Conservation (phyloP, 495 filamentous ascomycete species). For the Neohortaea acidophila region DNA sequence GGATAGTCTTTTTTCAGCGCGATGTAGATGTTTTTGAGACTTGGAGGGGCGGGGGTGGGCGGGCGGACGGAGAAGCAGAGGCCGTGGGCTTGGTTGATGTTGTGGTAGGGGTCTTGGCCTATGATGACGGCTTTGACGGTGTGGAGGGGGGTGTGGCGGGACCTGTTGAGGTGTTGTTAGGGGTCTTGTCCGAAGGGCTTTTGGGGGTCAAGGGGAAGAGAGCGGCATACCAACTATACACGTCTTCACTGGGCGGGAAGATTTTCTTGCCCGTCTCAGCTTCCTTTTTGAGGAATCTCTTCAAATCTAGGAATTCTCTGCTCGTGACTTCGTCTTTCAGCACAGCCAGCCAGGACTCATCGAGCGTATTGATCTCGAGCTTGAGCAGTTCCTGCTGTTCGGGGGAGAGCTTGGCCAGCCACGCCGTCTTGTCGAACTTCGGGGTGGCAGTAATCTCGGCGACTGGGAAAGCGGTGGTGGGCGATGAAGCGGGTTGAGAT, state of each 20-base stretch:
- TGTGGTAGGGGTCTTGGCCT: constrained; percentile 96
- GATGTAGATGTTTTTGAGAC: constrained; percentile 81
- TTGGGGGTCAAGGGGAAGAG: constrained; percentile 13
- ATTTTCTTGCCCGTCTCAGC: constrained; percentile 53
- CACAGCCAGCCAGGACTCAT: constrained; percentile 77
- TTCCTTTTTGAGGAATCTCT: constrained; percentile 73
- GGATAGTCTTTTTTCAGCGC: constrained; percentile 79
- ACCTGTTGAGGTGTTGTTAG: constrained; percentile 41
- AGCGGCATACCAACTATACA: constrained; percentile 99
- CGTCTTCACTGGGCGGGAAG: constrained; percentile 72
- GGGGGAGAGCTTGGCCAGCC: constrained; percentile 57
- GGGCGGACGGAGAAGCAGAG: constrained; percentile 87
- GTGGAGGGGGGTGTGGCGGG: constrained; percentile 73
- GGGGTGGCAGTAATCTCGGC: constrained; percentile 22
- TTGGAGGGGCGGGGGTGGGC: constrained; percentile 74
- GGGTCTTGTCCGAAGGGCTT: background rate
- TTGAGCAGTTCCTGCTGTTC: constrained; percentile 73
- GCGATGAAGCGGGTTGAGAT: constrained; percentile 29
- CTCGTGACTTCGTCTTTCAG: constrained; percentile 69
- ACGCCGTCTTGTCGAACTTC: constrained; percentile 77
- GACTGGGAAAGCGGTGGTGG: constrained; percentile 23
- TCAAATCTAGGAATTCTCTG: constrained; percentile 68
- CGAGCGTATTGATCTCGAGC: constrained; percentile 79
- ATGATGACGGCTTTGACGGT: constrained; percentile 79
- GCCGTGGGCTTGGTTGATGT: constrained; percentile 86